phyloP scores from a whole-genome alignment of 345 rosid genomes.

The Sonneratia alba region DNA sequence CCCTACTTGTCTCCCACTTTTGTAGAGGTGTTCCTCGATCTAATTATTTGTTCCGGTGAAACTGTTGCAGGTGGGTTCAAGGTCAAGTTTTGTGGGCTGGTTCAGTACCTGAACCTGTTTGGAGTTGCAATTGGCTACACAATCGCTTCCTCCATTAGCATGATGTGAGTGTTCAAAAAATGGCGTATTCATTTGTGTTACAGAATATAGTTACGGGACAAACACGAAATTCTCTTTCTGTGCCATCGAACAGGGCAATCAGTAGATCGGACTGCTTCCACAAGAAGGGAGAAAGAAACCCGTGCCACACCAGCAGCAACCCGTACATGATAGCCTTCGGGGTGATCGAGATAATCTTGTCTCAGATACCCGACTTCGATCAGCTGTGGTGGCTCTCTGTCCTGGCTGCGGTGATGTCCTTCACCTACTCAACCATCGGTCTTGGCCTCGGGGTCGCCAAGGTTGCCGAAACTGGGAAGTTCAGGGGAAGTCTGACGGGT shows the following conservation, averaged over 20 bases:
- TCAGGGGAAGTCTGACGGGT: slow-evolving; percentile 71
- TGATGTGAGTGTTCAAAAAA: slow-evolving; percentile 17
- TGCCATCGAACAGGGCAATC: slow-evolving; percentile 46
- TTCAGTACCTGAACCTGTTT: slow-evolving; percentile 38
- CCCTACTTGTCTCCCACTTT: neutral
- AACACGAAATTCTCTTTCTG: neutral
- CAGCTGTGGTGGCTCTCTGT: slow-evolving; percentile 90
- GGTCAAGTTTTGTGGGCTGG: slow-evolving; percentile 34
- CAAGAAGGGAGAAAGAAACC: slow-evolving; percentile 23
- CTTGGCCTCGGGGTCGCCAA: slow-evolving; percentile 71
- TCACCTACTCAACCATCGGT: slow-evolving; percentile 86
- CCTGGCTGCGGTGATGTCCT: slow-evolving; percentile 89
- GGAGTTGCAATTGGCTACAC: slow-evolving; percentile 50
- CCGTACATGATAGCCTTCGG: slow-evolving; percentile 69
- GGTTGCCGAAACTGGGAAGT: slow-evolving; percentile 51
- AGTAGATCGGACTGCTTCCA: slow-evolving; percentile 50
- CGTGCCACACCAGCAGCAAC: slow-evolving; percentile 43
- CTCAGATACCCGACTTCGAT: slow-evolving; percentile 80
- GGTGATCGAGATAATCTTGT: slow-evolving; percentile 37
- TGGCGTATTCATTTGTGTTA: too few relatives aligned
- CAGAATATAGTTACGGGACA: too few relatives aligned
- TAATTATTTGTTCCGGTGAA: neutral
- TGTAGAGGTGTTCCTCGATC: neutral
- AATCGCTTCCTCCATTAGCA: slow-evolving; percentile 43
- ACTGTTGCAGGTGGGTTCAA: slow-evolving; percentile 23